Base-by-base conservation (phyloP, 257 asterid species). In the Petunia secreta region DNA sequence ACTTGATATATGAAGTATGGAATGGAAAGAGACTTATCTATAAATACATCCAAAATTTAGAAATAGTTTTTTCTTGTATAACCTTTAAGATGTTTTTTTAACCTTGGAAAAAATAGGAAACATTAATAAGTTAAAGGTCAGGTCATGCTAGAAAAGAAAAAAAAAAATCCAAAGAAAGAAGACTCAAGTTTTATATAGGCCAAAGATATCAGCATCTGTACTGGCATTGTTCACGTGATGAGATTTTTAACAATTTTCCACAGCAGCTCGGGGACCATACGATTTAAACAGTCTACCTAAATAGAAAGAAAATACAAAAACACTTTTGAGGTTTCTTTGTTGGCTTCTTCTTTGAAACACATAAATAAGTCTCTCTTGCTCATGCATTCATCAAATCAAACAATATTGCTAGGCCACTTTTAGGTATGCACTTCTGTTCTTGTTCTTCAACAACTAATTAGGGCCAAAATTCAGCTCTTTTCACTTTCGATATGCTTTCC, bases 401-500 rank as follows among this genome's bases (percentile, higher is more conserved):
- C 53, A 59, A 62, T 48, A 25, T 46, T 69, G 57, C 34, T 71
- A 9, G 25, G 59, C 46, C 57, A 68, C 16, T 44, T 68, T 68
- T 68, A 68, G 75, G 75, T 46, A 46, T 71, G 11, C 77, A 71
- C 0, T 46, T 16, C 58, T 69, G 25, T 46, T 69, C 54, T 50
- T 50, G 11, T 8, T 8, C 55, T 50, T 50, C 59, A 48, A 55
- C 34, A 48, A 71, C 60, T 71, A 48, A 25, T 71, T 0, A 79
- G 8, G 89, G 84, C 97, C 94, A 93, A 82, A 91, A 80, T 69
- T 93, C 94, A n/a, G 98, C 98, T 75, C 85, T 89, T 87, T 90
- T 91, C 80, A 93, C 93, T 89, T 89, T 91, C 8, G 97, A 90
- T 37, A 93, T 73, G 93, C 97, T 90, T 81, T 91, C 95, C 77